Evolutionary conservation across 2,329 filamentous ascomycete genomes (phyloP).

Genomic region (Spiromastix sp.): DNA sequence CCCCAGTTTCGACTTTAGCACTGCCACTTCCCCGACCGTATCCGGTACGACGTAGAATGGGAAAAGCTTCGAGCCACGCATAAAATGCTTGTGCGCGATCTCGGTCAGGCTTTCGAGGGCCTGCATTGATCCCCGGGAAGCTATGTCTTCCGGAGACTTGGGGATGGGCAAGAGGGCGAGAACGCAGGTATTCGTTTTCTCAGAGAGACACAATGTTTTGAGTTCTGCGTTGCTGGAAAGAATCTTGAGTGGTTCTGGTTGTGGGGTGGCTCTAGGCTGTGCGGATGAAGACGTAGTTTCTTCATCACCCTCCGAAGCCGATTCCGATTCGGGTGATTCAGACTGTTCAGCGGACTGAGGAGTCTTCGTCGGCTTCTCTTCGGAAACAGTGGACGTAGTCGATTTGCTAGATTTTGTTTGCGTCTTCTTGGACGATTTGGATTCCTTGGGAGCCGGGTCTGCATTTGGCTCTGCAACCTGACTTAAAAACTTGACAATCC

Average conservation of each 20-base stretch:
- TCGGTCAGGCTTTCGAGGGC: slow-evolving; percentile 58
- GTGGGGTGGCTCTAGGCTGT: slow-evolving; percentile 39
- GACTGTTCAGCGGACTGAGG: slow-evolving; percentile 39
- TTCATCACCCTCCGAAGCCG: slow-evolving; percentile 11
- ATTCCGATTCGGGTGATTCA: too few species aligned
- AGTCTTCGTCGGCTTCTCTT: slow-evolving; percentile 42
- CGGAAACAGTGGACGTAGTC: slow-evolving; percentile 36
- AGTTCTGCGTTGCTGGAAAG: slow-evolving; percentile 56
- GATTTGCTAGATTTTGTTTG: slow-evolving; percentile 19
- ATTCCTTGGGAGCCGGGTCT: slow-evolving; percentile 48
- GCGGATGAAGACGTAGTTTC: slow-evolving; percentile 4
- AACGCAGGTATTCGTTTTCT: slow-evolving; percentile 73
- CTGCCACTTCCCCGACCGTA: slow-evolving; percentile 46
- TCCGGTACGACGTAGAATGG: slow-evolving; percentile 69
- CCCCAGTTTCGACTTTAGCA: slow-evolving; percentile 51
- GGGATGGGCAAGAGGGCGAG: slow-evolving; percentile 58
- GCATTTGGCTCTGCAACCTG: slow-evolving; percentile 71
- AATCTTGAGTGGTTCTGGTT: slow-evolving; percentile 52
- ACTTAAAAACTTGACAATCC: slow-evolving; percentile 71
- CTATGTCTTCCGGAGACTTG: slow-evolving; percentile 40
- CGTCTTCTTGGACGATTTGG: slow-evolving; percentile 16
- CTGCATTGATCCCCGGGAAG: slow-evolving; percentile 33
- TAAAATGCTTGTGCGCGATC: slow-evolving; percentile 63
- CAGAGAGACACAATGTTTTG: slow-evolving; percentile 59
- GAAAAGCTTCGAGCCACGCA: slow-evolving; percentile 60